Base-by-base conservation (phyloP, 2,329 filamentous ascomycete species). In the Xylaria sp. region DNA sequence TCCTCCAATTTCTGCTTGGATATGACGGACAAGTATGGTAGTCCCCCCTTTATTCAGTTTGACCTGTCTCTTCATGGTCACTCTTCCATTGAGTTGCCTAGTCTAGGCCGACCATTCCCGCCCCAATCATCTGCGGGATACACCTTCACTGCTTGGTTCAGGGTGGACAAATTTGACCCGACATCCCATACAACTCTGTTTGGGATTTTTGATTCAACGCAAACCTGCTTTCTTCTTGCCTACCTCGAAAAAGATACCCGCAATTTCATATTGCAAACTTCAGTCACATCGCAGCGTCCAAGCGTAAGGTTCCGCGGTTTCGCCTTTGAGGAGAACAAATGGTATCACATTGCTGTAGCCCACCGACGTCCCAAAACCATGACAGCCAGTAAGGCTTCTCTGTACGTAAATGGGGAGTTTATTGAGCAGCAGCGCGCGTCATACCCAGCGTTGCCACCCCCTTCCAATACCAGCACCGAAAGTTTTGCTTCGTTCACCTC, bases 181-280 rank as follows among this genome's bases (percentile, higher is more conserved):
- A 86, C 87, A 47, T 89, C 91, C 15, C 95, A 99, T 75, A 99
- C 95, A 0, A 99, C 95, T 0, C 85, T 99, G 14, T 99, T 99
- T 75, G 95, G 95, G 25, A 92, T 95, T 8, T 98, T 96, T 76
- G 95, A 99, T 77, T 84, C 89, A 3, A 92, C 88, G 4, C 94
- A 98, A 76, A 92, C 92, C 4, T 99, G 95, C 76, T 99, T 99
- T 72, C 80, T 99, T 37, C 87, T 99, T 69, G 89, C 93, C 63
- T 99, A 99, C 73, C 83, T 99, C 40, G 96, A 99, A 75, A 93
- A 90, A 73, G 94, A 97, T 75, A 96, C 92, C 1, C 91, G 87
- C 64, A 95, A 97, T 77, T 91, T 99, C 69, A 99, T 99, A 69
- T 81, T 99, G 5, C 95, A 99, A 78, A 98, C 96, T 7, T 97